Percentiles rank a stretch among this genome's conserved stretches.
phyloP scores from a whole-genome alignment of 257 asterid species.

The Solanum sejunctum region DNA sequence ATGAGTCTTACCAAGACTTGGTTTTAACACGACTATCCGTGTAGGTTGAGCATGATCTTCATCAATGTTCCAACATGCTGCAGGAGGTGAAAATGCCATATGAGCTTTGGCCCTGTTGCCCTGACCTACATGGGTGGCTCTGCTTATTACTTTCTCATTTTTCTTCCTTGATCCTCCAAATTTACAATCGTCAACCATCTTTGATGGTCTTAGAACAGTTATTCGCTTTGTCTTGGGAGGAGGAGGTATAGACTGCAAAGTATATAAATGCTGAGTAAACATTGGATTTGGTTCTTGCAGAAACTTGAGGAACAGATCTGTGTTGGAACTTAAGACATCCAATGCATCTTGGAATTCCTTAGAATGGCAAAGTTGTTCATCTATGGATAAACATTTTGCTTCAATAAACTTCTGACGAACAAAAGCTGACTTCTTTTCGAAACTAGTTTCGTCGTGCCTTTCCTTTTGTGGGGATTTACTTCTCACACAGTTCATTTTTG shows the following conservation, averaged over 20 bases:
- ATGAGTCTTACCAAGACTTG: constrained; percentile 49
- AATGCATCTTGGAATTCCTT: constrained; percentile 82
- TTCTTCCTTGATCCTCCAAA: constrained; percentile 28
- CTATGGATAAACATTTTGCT: constrained; percentile 77
- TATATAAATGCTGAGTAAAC: constrained; percentile 45
- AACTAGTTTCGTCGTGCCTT: constrained; percentile 23
- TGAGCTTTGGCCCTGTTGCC: constrained; percentile 23
- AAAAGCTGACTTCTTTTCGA: constrained; percentile 57
- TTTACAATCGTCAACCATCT: constrained; percentile 35
- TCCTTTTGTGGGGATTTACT: constrained; percentile 38
- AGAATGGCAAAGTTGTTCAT: constrained; percentile 69
- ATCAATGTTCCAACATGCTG: constrained; percentile 32
- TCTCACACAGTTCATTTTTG: constrained; percentile 17
- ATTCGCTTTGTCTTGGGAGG: constrained; percentile 74
- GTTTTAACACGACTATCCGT: constrained; percentile 92
- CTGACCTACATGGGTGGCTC: constrained; percentile 17
- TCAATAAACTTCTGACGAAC: constrained; percentile 88
- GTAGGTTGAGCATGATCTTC: constrained; percentile 59
- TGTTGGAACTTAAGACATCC: constrained; percentile 79
- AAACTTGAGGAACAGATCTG: constrained; percentile 75
- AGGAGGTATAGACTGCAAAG: constrained; percentile 45
- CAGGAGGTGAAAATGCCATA: constrained; percentile 25
- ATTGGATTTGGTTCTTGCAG: constrained; percentile 83
- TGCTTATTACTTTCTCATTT: constrained; percentile 28
- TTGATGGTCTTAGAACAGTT: constrained; percentile 89